Evolutionary conservation across 2,329 filamentous ascomycete genomes (phyloP).

Genomic region (Microdochium trichocladiopsis): DNA sequence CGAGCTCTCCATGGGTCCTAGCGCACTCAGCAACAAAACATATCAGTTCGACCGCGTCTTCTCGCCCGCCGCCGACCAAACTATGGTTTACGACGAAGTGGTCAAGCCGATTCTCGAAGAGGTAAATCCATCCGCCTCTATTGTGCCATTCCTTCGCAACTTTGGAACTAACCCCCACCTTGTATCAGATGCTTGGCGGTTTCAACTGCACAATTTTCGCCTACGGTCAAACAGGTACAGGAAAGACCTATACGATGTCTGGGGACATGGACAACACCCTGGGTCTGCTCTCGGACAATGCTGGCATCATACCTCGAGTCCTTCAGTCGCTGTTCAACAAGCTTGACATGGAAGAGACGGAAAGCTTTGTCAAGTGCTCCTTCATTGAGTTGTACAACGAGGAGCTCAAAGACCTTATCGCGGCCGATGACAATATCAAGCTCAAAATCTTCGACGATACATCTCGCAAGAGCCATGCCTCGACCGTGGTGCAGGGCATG

Average conservation of each 20-base stretch:
- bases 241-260: conserved; percentile 99
- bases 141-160: conserved; percentile 4
- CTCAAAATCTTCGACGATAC: conserved; percentile 94
- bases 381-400: conserved; percentile 99
- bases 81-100: conserved; percentile 91
- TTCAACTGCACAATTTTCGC: conserved; percentile 99
- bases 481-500: conserved; percentile 93
- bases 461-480: conserved; percentile 74
- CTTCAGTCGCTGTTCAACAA: conserved; percentile 81
- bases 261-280: conserved; percentile 88
- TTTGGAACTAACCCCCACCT: too few species aligned
- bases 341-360: conserved; percentile 69
- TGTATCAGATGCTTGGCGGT: conserved; percentile 86
- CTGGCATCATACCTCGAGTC: conserved; percentile 91
- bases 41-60: conserved; percentile 98
- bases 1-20: conserved; percentile 86
- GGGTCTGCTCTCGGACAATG: conserved; percentile 80
- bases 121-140: conserved; percentile 41
- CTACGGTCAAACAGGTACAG: conserved; percentile 95
- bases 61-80: conserved; percentile 88
- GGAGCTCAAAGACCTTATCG: conserved; percentile 83
- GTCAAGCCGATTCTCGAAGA: conserved; percentile 90
- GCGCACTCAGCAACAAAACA: conserved; percentile 87
- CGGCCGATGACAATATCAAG: conserved; percentile 73
- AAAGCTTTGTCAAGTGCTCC: conserved; percentile 92